phyloP scores from a whole-genome alignment of 2,329 filamentous ascomycete genomes.

The Teratosphaeria gauchensis region DNA sequence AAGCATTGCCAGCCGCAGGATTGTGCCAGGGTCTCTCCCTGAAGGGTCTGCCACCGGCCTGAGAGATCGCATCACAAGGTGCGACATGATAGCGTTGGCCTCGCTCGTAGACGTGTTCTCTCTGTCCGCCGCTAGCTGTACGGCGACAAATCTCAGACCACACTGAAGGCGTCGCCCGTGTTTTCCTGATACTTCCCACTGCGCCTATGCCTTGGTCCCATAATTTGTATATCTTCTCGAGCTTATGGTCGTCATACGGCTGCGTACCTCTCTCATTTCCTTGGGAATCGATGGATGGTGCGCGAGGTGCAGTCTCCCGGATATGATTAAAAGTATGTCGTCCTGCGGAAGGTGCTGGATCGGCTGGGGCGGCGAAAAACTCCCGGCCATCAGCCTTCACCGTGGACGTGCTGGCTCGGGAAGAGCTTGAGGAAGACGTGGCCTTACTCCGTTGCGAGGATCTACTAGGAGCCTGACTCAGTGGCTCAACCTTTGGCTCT shows the following conservation, averaged over 20 bases:
- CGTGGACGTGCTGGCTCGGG: not conserved
- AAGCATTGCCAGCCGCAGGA: not conserved
- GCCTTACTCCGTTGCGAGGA: not conserved
- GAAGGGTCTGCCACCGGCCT: not conserved
- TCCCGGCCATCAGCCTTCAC: not conserved
- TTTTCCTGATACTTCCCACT: not conserved
- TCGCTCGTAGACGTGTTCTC: not conserved
- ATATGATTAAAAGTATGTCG: not conserved
- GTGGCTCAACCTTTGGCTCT: not conserved
- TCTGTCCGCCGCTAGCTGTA: not conserved
- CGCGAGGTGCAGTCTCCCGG: not conserved
- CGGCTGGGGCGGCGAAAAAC: not conserved
- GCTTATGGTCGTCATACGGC: not conserved
- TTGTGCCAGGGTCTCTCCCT: not conserved
- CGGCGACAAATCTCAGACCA: not conserved
- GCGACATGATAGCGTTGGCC: not conserved
- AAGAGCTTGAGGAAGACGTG: not conserved
- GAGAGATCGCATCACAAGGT: not conserved
- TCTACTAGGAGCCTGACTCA: not conserved
- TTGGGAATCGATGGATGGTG: not conserved
- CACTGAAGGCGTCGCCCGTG: not conserved
- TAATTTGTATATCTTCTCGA: not conserved
- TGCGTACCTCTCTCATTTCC: not conserved
- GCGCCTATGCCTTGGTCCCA: not conserved
- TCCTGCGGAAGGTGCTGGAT: not conserved